A percentile compares a stretch with the other conserved stretches of the same genome.
Evolutionary conservation across 169 alveolate species (phyloP).

Genomic region (Plasmodium yoelii): DNA sequence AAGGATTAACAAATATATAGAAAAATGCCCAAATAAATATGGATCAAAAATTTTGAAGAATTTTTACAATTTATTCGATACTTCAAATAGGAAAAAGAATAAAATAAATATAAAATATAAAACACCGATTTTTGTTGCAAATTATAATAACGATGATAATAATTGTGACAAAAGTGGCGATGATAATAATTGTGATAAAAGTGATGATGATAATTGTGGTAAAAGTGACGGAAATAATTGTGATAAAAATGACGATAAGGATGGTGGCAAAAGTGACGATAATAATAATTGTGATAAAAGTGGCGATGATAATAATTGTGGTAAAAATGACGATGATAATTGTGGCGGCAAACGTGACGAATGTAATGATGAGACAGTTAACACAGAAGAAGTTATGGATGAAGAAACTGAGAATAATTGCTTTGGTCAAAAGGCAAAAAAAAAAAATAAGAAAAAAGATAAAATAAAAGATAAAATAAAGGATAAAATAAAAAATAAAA

Average conservation of each 20-base stretch:
- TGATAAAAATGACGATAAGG: background rate
- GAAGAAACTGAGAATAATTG: background rate
- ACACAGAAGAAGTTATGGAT: background rate
- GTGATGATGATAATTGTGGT: background rate
- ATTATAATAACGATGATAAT: background rate
- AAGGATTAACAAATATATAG: conserved; percentile 15
- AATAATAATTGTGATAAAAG: background rate
- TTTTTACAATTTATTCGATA: conserved; percentile 16
- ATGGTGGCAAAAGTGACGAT: background rate
- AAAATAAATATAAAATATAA: conserved; percentile 1
- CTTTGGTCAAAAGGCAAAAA: background rate
- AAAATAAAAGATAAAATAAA: conserved; percentile 18
- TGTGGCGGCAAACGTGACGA: background rate
- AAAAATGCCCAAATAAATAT: conserved; percentile 18
- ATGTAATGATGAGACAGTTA: background rate
- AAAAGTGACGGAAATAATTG: background rate
- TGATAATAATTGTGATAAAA: background rate
- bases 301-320: no score
- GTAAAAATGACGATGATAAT: background rate
- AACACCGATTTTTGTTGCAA: conserved; percentile 19
- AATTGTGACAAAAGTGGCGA: background rate
- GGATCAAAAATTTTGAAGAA: conserved; percentile 16
- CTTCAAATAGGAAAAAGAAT: background rate
- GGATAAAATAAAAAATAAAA: conserved; percentile 14
- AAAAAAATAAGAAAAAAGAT: conserved; percentile 16